phyloP scores from a whole-genome alignment of 305 asterid genomes.

The Lippia alba region DNA sequence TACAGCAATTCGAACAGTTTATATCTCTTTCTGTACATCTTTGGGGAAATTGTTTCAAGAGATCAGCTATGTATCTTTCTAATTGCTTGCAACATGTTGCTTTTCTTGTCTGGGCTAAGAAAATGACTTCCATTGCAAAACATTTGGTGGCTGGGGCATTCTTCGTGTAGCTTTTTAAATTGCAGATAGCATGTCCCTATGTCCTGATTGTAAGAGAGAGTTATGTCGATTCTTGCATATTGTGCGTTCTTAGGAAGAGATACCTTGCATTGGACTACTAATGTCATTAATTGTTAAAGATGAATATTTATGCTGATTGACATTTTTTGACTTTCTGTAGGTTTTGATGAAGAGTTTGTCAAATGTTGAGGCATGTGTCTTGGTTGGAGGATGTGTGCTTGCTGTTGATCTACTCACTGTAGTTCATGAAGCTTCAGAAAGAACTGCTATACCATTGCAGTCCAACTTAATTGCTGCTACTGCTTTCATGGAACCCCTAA shows the following conservation, averaged over 20 bases:
- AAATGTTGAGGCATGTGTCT: constrained; percentile 94
- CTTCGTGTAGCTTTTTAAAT: not conserved
- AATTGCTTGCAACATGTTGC: constrained; percentile 19
- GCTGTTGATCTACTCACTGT: constrained; percentile 95
- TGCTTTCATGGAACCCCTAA: constrained; percentile 96
- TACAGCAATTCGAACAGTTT: not conserved
- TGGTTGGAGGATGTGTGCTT: constrained; percentile 98
- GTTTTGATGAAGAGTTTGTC: constrained; percentile 91
- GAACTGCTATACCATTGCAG: constrained; percentile 97
- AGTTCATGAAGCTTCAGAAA: constrained; percentile 96
- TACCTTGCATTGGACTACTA: not conserved
- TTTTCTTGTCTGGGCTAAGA: constrained; percentile 12
- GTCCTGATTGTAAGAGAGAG: not conserved
- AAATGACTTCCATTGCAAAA: constrained; percentile 11
- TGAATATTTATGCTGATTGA: constrained; percentile 27
- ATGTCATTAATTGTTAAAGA: constrained; percentile 3
- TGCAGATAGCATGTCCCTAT: not conserved
- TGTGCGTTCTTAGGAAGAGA: not conserved
- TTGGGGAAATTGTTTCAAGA: constrained; percentile 6
- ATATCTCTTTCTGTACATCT: constrained; percentile 3
- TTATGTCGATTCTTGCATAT: not conserved
- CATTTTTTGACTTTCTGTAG: constrained; percentile 46
- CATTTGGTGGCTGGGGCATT: constrained; percentile 9
- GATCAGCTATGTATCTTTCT: constrained; percentile 19
- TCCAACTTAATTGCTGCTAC: constrained; percentile 96